Percentiles rank a stretch among this genome's conserved stretches.
These are phyloP conservation scores for Ophiostoma himal-ulmi DNA, from an alignment of 2,329 filamentous ascomycete species.

Conservation along the genomic window DNA sequence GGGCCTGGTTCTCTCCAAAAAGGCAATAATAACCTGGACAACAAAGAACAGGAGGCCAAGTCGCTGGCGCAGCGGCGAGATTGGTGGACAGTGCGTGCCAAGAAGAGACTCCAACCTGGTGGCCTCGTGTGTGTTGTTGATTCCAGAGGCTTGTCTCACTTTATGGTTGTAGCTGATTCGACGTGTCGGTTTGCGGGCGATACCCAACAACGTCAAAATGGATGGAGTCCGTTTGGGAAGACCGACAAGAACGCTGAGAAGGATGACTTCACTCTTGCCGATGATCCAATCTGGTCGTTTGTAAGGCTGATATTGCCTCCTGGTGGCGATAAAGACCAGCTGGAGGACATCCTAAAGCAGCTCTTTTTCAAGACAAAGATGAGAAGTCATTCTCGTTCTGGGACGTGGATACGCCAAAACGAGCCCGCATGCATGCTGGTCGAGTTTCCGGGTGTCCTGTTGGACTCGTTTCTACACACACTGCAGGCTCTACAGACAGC, in stretches of 20 bases:
- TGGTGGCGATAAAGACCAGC: slow-evolving; percentile 3
- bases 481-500: slow-evolving; percentile 52
- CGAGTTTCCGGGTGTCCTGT: slow-evolving; percentile 56
- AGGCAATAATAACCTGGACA: not conserved
- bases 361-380: slow-evolving; percentile 29
- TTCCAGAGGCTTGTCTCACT: slow-evolving; percentile 36
- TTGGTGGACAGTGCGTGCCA: slow-evolving; percentile 46
- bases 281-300: slow-evolving; percentile 31
- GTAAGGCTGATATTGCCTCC: slow-evolving; percentile 28
- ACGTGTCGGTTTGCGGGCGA: slow-evolving; percentile 27
- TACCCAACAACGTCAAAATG: slow-evolving; percentile 9
- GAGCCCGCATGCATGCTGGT: slow-evolving; percentile 37
- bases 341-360: not conserved
- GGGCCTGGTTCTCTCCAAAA: not conserved
- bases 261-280: slow-evolving; percentile 31
- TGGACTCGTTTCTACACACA: slow-evolving; percentile 53
- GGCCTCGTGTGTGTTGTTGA: slow-evolving; percentile 47
- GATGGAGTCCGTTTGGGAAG: not conserved
- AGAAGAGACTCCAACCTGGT: slow-evolving; percentile 45
- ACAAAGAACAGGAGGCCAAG: not conserved
- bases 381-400: not conserved
- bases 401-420: not conserved
- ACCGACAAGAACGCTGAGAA: slow-evolving; percentile 6
- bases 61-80: slow-evolving; percentile 35
- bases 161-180: slow-evolving; percentile 38